Base-by-base conservation (phyloP, 192 early-diverging fungal genomes). In the Mortierella hygrophila region DNA sequence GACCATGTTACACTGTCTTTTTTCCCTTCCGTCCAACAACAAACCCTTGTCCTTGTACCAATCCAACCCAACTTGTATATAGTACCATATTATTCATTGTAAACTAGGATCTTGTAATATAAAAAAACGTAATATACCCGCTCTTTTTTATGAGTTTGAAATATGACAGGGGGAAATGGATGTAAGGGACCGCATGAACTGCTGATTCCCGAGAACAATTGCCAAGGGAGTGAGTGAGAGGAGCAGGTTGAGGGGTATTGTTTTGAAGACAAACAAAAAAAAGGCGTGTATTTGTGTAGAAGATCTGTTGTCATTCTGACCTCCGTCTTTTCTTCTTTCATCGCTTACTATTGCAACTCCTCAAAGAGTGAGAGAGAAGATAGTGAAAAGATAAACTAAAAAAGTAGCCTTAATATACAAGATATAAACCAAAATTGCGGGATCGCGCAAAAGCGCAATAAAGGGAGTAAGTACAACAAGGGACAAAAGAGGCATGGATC, bases 61-160 rank as follows among this genome's bases (percentile, higher is more conserved):
- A 23, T 0, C 29, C 60, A 26, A 65, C 26, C 38, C 38, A 40
- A 40, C 38, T 40, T 65, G 60, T 65, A 65, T 32, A 65, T 65
- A 65, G 60, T 32, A 26, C 3, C 29, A 60, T 32, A 65, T 60
- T 60, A 26, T 21, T 55, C 54, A 55, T 29, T 65, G 60, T 65
- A 65, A 15, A 29, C 26, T 65, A 65, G 5, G 3, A 26, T 32
- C 23, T 3, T 65, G 60, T 65, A 65, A 8, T 15, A 65, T 65
- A 65, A 18, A 52, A 52, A 49, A 65, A 29, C 60, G 26, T 65
- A 65, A 60, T 65, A 65, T 65, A 65, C 60, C 60, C n/a, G 32
- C 13, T 32, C 9, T 60, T 32, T 29, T 15, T 65, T 65, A 26
- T 65, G 60, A 65, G 32, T 32, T 65, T 29, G 10, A 29, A 65